These are phyloP conservation scores for Selaginella moellendorffii DNA, from an alignment of 75 land plant species.

Conservation along the genomic window DNA sequence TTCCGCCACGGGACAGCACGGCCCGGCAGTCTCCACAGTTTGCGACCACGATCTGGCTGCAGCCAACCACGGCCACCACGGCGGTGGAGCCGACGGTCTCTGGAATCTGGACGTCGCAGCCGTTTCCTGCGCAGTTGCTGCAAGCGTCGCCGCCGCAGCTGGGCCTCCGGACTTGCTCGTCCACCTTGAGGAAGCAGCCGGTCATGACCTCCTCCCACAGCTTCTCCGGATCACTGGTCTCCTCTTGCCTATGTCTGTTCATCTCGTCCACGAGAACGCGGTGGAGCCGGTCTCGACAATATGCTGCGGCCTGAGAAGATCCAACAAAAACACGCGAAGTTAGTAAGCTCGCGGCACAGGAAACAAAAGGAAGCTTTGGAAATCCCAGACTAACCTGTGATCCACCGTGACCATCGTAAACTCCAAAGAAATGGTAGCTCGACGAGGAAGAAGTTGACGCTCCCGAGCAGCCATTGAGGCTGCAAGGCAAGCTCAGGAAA, in stretches of 20 bases:
- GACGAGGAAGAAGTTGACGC: conserved; percentile 13
- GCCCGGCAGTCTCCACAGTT: conserved; percentile 70
- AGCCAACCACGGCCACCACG: conserved; percentile 35
- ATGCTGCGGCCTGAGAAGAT: conserved; percentile 37
- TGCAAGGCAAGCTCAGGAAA: conserved; percentile 19
- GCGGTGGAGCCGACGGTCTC: conserved; percentile 55
- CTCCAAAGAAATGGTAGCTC: conserved; percentile 67
- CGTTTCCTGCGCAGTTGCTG: conserved; percentile 14
- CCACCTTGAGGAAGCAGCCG: conserved; percentile 37
- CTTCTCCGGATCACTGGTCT: background rate
- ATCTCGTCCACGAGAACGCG: conserved; percentile 27
- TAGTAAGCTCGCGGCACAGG: background rate
- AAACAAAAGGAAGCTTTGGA: background rate
- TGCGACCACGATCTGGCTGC: conserved; percentile 42
- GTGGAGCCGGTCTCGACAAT: conserved; percentile 42
- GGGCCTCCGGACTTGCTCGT: conserved; percentile 19
- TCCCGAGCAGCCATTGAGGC: conserved; percentile 14
- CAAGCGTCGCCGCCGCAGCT: background rate
- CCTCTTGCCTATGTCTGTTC: background rate
- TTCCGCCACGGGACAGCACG: conserved; percentile 39
- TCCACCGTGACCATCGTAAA: conserved; percentile 91
- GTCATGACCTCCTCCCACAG: conserved; percentile 29
- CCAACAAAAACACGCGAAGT: background rate
- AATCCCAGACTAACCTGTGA: conserved; percentile 33
- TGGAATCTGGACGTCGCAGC: conserved; percentile 11